Evolutionary conservation across 2,329 filamentous ascomycete species (phyloP), one percentile per base, ranked within the genome.

Genomic region (Fusarium longipes): DNA sequence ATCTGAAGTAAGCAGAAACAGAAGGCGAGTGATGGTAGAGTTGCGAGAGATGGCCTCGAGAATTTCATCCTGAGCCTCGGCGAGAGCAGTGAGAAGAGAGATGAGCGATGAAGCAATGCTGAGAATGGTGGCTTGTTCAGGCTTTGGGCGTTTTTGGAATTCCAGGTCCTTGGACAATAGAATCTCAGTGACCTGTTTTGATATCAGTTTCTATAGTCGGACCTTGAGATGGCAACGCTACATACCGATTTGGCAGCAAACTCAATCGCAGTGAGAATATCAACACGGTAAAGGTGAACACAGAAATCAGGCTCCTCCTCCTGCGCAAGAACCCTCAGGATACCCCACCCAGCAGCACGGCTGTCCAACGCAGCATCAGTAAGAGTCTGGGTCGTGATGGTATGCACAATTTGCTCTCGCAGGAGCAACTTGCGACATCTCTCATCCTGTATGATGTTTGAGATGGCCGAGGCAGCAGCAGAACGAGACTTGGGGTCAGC

Each of bases 221-320:
- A 11, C 17, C 6, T 9, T 22, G 15, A 27, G 10, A 9, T 18
- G 10, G 11, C 3, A 38, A 18, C n/a, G 9, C 27, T 10, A 75
- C 82, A 75, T 74, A 89, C 86, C 63, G 82, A 81, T 51, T 81
- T 81, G 49, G 82, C 78, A 15, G 87, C 87, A 73, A 85, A 83
- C 57, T 86, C 83, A 58, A 90, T 82, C 20, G 88, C 86, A 27
- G 85, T 87, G 60, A 91, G 72, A 15, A 90, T 77, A 74, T 90
- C 88, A 27, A 86, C 79, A 40, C 89, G 81, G 71, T 84, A 90
- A 57, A 91, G 75, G 68, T 91, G 88, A 20, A 91, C 79, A 65
- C 87, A 89, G 60, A 91, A 91, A 71, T 90, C 89, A 14, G 84
- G 80, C 69, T 89, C 88, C 74, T 91, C 89, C 72, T 89, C 85